Evolutionary conservation across 148 eudicot genomes (phyloP).

Genomic region (Rhododendron vialii): DNA sequence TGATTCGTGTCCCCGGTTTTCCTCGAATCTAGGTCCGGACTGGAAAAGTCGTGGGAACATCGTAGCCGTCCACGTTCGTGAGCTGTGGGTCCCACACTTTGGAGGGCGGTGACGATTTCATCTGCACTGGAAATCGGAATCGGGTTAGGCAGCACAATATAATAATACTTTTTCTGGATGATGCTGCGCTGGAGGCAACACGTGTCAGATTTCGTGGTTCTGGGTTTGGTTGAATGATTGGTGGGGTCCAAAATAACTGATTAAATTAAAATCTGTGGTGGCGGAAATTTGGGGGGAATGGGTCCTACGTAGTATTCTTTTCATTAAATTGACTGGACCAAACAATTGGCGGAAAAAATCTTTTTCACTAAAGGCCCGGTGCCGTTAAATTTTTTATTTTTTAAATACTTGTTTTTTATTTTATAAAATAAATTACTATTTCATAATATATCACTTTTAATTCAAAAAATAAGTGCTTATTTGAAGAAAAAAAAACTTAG

Average conservation of each 20-base stretch:
- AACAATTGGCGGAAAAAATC: not conserved
- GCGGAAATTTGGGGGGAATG: not conserved
- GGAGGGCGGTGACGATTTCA: not conserved
- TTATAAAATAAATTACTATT: too few species aligned
- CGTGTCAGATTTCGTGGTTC: not conserved
- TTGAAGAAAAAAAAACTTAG: too few species aligned
- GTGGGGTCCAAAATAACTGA: not conserved
- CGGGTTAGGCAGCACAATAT: not conserved
- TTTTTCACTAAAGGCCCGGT: too few species aligned
- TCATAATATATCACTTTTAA: too few species aligned
- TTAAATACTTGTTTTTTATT: too few species aligned
- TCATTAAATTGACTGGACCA: not conserved
- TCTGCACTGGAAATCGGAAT: not conserved
- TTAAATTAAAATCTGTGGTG: not conserved
- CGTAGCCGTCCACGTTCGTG: slow-evolving; percentile 11
- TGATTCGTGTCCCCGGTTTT: not conserved
- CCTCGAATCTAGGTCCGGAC: not conserved
- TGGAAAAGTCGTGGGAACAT: slow-evolving; percentile 6
- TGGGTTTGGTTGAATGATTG: not conserved
- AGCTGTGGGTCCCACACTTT: not conserved
- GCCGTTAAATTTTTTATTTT: too few species aligned
- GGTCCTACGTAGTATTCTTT: not conserved
- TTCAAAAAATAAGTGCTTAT: too few species aligned
- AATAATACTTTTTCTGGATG: not conserved
- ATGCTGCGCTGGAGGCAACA: not conserved